Base-by-base conservation (phyloP, 495 filamentous ascomycete species). In the Penicillium riverlandense region DNA sequence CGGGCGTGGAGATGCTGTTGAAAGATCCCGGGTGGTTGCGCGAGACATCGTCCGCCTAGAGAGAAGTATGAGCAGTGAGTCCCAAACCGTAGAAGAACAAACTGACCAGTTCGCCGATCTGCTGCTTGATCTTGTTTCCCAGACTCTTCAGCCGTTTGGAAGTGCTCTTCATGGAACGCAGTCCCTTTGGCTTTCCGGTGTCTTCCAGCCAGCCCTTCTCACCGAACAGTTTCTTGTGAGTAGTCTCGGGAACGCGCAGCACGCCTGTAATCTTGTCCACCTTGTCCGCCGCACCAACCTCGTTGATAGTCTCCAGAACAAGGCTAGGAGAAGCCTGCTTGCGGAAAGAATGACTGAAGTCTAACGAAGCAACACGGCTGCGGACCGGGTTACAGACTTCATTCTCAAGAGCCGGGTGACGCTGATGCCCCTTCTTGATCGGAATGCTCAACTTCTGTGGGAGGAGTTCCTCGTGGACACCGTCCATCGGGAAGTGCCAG, bases 151-250 rank as follows among this genome's bases (percentile, higher is more conserved):
- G 48, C 16, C 55, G 52, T 29, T 46, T 62, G 34, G 67, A 65
- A 37, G 62, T 69, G 16, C 50, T 49, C 40, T 58, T 54, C 4
- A 48, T 47, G 22, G 22, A 4, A 33, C 35, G 55, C 39, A 51
- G 31, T 13, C 53, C 54, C 28, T 56, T 65, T 59, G 56, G 40
- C 31, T 58, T 63, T 14, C 50, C 55, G 11, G 54, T 63, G 33
- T 57, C 57, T 31, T 71, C 70, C 37, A 79, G 67, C 67, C 68
- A 77, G 37, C 75, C 76, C 22, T 70, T 58, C 29, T 69, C 58
- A 2, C 76, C 76, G 44, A 80, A 79, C 41, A 80, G 58, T 41
- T 71, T 71, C 54, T 78, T 80, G 57, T 74, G 67, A 15, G 77
- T 69, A 9, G n/a, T 34, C 7, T 34, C 10, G 32, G 32, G 32